Conservation (phyloP, 805 yeast species). For the Ogataea thermomethanolica region DNA sequence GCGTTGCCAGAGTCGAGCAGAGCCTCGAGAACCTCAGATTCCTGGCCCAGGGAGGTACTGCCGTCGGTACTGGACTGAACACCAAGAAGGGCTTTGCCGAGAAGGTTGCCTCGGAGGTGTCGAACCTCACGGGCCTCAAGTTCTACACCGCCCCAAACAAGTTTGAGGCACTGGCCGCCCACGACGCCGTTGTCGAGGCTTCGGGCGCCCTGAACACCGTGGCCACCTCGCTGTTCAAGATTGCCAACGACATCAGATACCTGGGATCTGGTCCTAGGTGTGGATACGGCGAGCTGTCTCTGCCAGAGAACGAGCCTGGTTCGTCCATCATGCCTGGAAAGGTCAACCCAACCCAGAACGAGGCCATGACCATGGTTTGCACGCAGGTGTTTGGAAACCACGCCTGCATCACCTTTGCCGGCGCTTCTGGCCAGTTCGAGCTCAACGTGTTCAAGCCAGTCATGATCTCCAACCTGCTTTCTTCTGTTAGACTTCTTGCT, state of each 20-base stretch:
- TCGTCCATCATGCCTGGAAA: constrained; percentile 99
- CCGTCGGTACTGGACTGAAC: constrained; percentile 98
- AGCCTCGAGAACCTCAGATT: constrained; percentile 70
- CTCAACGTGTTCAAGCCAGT: constrained; percentile 98
- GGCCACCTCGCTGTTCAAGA: constrained; percentile 90
- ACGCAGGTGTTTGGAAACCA: constrained; percentile 97
- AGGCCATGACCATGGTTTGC: constrained; percentile 97
- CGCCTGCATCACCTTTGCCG: constrained; percentile 91
- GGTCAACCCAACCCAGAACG: constrained; percentile 98
- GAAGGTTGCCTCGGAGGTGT: constrained; percentile 81
- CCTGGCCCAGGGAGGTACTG: constrained; percentile 99
- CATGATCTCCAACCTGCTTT: constrained; percentile 83
- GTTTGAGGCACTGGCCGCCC: constrained; percentile 98
- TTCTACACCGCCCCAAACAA: constrained; percentile 97
- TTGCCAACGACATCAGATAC: constrained; percentile 97
- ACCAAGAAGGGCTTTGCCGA: constrained; percentile 87
- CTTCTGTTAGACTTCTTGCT: constrained; percentile 82
- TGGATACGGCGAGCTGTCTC: constrained; percentile 92
- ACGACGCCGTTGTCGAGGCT: constrained; percentile 96
- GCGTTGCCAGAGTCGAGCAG: constrained; percentile 80
- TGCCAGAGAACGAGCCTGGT: constrained; percentile 99
- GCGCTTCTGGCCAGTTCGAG: constrained; percentile 98
- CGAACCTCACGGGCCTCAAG: constrained; percentile 81
- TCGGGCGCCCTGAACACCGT: constrained; percentile 96
- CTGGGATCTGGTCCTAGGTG: constrained; percentile 99